Base-by-base conservation (phyloP, 1,139 yeast genomes). In the Saccharomyces hybrid region DNA sequence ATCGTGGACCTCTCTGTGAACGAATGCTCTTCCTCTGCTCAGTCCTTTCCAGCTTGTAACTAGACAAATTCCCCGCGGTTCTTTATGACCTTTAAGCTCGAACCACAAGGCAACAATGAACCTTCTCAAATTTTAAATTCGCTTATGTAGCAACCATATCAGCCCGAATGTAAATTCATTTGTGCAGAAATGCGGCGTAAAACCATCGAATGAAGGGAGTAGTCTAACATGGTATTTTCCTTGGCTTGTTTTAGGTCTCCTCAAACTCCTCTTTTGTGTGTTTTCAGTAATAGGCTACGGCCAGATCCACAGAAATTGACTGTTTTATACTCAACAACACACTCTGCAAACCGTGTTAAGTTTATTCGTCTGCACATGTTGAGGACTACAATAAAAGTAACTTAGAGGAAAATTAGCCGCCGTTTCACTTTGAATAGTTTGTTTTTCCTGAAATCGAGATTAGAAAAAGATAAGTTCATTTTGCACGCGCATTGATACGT, bases 211-310 rank as follows among this genome's bases (percentile, higher is more conserved):
- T 27, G 31, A 25, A 28, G 31, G n/a, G 48, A 26, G 11, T 54
- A 49, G 26, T 38, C 54, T n/a, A 48, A 28, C 52, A 31, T 32
- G n/a, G n/a, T 19, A 49, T 32, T 46, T 11, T 32, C 38, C 16
- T 14, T n/a, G 7, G 8, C 16, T 32, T 32, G 14, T 13, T 31
- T n/a, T 4, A 31, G 1, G 5, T 31, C 34, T 29, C 14, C 8
- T 32, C 38, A n/a, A n/a, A 32, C 16, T 32, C 13, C 4, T 29
- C 32, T 3, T 11, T 29, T 29, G 32, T 29, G n/a, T 29, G 9
- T 29, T 13, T 11, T 29, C 5, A 9, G 32, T 1, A 29, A 29
- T 11, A 29, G 32, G n/a, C n/a, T 5, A 29, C 32, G 13, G 4
- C 13, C 32, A 11, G n/a, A 5, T 29, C 6, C 32, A 29, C 13